phyloP scores from a whole-genome alignment of 495 filamentous ascomycete species.

The Clohesyomyces aquaticus region DNA sequence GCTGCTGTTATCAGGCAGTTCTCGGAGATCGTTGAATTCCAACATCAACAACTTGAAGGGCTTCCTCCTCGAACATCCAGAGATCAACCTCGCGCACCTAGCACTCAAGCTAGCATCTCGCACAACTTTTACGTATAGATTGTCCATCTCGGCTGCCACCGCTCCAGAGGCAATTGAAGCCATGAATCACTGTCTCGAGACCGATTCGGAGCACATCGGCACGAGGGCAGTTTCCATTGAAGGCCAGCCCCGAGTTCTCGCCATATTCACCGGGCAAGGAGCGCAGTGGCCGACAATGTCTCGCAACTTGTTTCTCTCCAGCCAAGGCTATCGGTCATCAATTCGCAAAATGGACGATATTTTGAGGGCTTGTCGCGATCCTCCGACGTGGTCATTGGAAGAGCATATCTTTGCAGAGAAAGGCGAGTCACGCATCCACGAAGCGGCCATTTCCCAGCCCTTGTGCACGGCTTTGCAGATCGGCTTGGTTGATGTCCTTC shows the following conservation, averaged over 20 bases:
- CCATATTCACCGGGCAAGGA: constrained; percentile 40
- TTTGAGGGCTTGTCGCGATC: constrained; percentile 3
- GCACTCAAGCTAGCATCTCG: neutral
- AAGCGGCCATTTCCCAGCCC: constrained; percentile 40
- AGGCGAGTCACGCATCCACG: neutral
- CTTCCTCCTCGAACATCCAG: neutral
- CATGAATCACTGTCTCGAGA: neutral
- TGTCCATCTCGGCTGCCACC: neutral
- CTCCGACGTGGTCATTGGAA: constrained; percentile 11
- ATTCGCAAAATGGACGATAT: neutral
- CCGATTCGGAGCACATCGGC: constrained; percentile 6
- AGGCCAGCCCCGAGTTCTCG: neutral
- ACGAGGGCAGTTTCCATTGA: neutral
- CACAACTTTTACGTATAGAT: neutral
- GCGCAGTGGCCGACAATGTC: constrained; percentile 28
- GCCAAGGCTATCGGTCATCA: neutral
- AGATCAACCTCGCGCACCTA: neutral
- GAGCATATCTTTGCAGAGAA: neutral
- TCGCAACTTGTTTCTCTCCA: neutral
- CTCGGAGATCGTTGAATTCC: neutral
- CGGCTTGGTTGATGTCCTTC: constrained; percentile 38
- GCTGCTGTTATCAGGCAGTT: neutral
- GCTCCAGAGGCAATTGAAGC: neutral
- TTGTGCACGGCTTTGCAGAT: constrained; percentile 39
- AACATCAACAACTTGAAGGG: neutral